phyloP scores from a whole-genome alignment of 73 alveolate genomes.

The Paramecium octaurelia region DNA sequence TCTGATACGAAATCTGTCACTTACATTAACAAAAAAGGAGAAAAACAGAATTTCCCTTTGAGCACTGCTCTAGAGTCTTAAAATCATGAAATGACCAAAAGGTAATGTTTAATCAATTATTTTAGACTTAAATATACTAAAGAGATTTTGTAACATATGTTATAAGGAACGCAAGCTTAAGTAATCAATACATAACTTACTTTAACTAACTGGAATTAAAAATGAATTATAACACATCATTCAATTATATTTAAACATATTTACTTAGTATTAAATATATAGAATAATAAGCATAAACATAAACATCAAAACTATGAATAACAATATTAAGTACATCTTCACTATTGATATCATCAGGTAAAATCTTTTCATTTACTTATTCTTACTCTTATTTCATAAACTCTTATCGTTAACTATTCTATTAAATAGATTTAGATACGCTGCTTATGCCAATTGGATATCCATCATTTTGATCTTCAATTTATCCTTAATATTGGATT shows the following conservation, averaged over 20 bases:
- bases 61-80: conserved; percentile 88
- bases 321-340: not conserved
- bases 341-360: not conserved
- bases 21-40: conserved; percentile 97
- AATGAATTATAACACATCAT: not conserved
- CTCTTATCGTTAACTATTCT: not conserved
- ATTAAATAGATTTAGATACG: not conserved
- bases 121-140: conserved; percentile 92
- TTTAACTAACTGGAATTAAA: conserved; percentile 11
- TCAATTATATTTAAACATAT: not conserved
- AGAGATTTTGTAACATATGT: conserved; percentile 89
- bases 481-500: not conserved
- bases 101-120: not conserved
- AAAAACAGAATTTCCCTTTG: conserved; percentile 86
- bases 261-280: not conserved
- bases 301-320: not conserved
- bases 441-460: conserved; percentile 1
- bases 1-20: conserved; percentile 89
- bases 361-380: not conserved
- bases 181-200: conserved; percentile 20
- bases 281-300: not conserved
- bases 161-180: conserved; percentile 52
- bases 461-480: conserved; percentile 39
- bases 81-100: conserved; percentile 94
- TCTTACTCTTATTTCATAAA: not conserved